Base-by-base conservation (phyloP, 2,329 filamentous ascomycete genomes). In the Ilyonectria sp. region DNA sequence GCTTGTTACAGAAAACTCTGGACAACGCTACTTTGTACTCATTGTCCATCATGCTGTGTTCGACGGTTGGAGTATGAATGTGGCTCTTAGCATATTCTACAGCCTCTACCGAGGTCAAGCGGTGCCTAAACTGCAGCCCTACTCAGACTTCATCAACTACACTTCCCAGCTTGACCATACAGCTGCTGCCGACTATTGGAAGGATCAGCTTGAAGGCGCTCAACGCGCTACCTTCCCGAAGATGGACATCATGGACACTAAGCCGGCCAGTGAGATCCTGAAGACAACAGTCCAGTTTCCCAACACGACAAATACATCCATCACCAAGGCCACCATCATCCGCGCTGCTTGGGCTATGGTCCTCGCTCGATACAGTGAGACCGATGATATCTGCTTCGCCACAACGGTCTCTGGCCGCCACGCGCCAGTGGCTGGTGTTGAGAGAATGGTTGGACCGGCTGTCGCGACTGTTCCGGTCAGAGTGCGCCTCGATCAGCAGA, bases 401-500 rank as follows among this genome's bases (percentile, higher is more conserved):
- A 54, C 49, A 15, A 53, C 50, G 23, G 50, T 61, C 8, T 55
- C 47, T 9, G 59, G 59, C 15, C 49, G 59, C 44, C 69, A 69
- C 5, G 69, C 69, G 3, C 53, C 70, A 3, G 60, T 77, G 0
- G n/a, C 55, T 3, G 73, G 65, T 10, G 65, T 73, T n/a, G 71
- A 77, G 10, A n/a, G 26, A 3, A 70, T 77, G 29, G 26, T 63
- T 6, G 75, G 68, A 0, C 75, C 76, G 3, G 74, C 82, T 69
- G 81, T 84, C 53, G 79, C 73, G 7, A 75, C 73, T 2, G 69
- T 78, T 1, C 76, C 75, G 3, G 35, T 77, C 4, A 59, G 71
- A 1, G 50, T 76, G 11, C 26, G 33, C 0, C 17, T 73, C 21
- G 75, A 78, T 40, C 86, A 62, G 50, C 4, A 21, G 54, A 9